Base-by-base conservation (phyloP, 2,329 filamentous ascomycete species). In the Alternaria burnsii region DNA sequence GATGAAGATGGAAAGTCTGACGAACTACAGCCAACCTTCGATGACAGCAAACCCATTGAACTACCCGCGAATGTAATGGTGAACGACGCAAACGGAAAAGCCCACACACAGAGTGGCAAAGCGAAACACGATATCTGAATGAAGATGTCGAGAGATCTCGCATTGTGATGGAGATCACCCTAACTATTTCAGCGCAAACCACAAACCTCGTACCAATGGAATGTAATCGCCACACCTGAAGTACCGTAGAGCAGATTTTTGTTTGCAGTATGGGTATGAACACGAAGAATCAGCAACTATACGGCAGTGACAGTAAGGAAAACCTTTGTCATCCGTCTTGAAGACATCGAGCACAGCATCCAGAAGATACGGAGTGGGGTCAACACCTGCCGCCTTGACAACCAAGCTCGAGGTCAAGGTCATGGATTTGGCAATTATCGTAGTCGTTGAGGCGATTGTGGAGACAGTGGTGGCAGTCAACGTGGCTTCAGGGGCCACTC, bases 31-130 rank as follows among this genome's bases (percentile, higher is more conserved):
- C 54, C 61, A 9, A 44, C 30, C 2, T 48, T 63, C 4, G 51
- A 65, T 42, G 40, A 63, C 41, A 30, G 41, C 3, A 52, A 40
- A 34, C 60, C 63, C 20, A 32, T 62, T n/a, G 63, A 67, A 57
- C 32, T 67, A 34, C 65, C 65, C 4, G 52, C 56, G 16, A 41
- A 43, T 43, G 52, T 8, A 16, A 34, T 48, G 11, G 26, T 40
- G 24, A 48, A 20, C 11, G 6, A 26, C 20, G 32, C 46, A 36
- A 18, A 34, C 16, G 18, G 9, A 12, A 38, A 50, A 12, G 40
- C 12, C 22, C 20, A 22, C 22, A 40, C 10, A 12, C n/a, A 14
- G 12, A 22, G 14, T 36, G 32, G 32, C 22, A n/a, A 12, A 36
- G 16, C 20, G 32, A 20, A 2, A 8, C 30, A 11, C 22, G 34